A percentile compares a stretch with the other conserved stretches of the same genome.
Evolutionary conservation across 2,329 filamentous ascomycete species (phyloP).

Genomic region (Aspergillus amoenus): DNA sequence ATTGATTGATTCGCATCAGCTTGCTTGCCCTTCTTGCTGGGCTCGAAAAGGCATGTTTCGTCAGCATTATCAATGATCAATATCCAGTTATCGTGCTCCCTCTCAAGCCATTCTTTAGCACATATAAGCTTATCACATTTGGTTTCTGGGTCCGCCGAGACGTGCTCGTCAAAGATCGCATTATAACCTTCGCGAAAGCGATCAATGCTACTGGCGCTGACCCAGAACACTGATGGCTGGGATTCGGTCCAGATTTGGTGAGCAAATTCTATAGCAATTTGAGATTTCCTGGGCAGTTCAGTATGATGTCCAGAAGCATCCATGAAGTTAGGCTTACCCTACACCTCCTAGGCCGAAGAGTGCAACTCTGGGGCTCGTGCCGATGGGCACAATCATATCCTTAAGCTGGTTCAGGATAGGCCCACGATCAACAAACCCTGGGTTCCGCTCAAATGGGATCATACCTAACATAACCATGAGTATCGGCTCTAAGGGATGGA

Average conservation of each 20-base stretch:
- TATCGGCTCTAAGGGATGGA: neutral
- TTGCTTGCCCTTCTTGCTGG: neutral
- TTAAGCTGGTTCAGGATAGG: neutral
- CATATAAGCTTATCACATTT: conserved; percentile 5
- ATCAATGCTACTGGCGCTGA: conserved; percentile 12
- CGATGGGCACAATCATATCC: conserved; percentile 4
- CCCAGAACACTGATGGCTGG: conserved; percentile 13
- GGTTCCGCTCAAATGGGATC: conserved; percentile 13
- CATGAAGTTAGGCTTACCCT: neutral
- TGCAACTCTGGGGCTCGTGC: conserved; percentile 5
- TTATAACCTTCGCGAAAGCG: conserved; percentile 13
- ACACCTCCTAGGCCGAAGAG: conserved; percentile 16
- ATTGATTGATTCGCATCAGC: neutral
- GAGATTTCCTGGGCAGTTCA: conserved; percentile 12
- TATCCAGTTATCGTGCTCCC: conserved; percentile 13
- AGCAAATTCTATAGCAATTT: conserved; percentile 15
- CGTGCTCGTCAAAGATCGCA: conserved; percentile 6
- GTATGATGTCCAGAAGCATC: neutral
- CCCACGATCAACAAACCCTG: conserved; percentile 11
- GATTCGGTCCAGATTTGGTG: conserved; percentile 3
- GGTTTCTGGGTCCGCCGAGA: neutral
- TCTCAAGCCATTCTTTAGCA: conserved; percentile 15
- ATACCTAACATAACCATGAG: conserved; percentile 1
- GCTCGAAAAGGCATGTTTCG: conserved; percentile 14
- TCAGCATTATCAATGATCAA: conserved; percentile 23